phyloP scores from a whole-genome alignment of 345 rosid species.

The Melaleuca quinquenervia region DNA sequence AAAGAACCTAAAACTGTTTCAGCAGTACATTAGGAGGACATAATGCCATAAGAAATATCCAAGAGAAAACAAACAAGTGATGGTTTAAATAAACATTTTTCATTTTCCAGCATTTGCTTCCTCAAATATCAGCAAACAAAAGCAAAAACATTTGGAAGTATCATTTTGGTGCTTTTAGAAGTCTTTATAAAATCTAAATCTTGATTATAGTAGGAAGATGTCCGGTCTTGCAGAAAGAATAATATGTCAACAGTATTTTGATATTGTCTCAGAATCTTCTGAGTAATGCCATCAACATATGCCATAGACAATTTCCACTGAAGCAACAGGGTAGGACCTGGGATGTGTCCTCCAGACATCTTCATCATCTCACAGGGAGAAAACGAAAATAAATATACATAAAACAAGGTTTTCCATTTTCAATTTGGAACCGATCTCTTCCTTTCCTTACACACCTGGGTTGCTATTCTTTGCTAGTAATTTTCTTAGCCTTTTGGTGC shows the following conservation, averaged over 20 bases:
- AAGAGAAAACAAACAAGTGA: background rate
- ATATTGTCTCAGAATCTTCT: background rate
- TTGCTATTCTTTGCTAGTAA: background rate
- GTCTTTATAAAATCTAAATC: background rate
- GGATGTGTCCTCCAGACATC: background rate
- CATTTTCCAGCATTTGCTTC: background rate
- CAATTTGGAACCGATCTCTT: background rate
- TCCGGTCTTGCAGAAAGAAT: background rate
- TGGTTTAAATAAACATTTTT: background rate
- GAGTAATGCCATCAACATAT: background rate
- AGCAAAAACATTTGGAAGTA: background rate
- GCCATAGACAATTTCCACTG: background rate
- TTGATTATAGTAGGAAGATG: background rate
- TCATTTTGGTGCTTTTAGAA: background rate
- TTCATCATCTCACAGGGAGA: background rate
- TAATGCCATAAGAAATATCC: background rate
- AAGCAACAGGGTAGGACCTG: background rate
- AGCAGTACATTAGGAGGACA: background rate
- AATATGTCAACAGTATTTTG: background rate
- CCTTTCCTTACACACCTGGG: background rate
- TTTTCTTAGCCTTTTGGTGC: background rate
- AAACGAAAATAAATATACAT: background rate
- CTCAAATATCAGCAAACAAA: background rate
- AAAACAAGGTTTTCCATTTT: background rate
- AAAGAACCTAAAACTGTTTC: background rate